These are phyloP conservation scores for Collybiopsis confluens DNA, from an alignment of 768 basidiomycete genomes.

Conservation along the genomic window DNA sequence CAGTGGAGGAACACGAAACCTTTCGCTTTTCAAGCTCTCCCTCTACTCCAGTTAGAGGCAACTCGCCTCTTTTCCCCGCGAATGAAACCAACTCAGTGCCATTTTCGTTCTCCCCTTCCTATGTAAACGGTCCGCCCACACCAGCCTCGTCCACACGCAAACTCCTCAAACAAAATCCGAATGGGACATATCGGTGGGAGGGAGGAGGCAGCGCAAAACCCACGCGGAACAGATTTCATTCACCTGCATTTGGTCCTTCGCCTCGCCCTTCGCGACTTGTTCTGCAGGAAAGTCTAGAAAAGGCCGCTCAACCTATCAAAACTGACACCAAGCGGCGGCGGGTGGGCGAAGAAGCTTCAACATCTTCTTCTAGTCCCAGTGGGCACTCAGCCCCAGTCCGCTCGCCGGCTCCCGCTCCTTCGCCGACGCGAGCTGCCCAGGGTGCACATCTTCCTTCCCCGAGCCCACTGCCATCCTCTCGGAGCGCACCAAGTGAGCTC, in stretches of 20 bases:
- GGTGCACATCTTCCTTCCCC: constrained; percentile 32
- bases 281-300: constrained; percentile 22
- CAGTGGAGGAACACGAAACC: constrained; percentile 40
- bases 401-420: constrained; percentile 29
- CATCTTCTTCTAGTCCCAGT: constrained; percentile 27
- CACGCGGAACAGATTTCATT: constrained; percentile 62
- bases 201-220: constrained; percentile 72
- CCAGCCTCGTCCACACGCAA: constrained; percentile 40
- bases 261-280: constrained; percentile 36
- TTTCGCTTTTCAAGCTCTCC: constrained; percentile 61
- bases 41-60: constrained; percentile 34
- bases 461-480: constrained; percentile 12
- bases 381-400: constrained; percentile 22
- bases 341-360: constrained; percentile 41
- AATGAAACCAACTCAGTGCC: constrained; percentile 15
- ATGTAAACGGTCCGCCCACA: constrained; percentile 19
- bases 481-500: background rate
- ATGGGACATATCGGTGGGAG: constrained; percentile 68
- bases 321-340: constrained; percentile 60
- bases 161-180: constrained; percentile 65
- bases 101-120: constrained; percentile 17
- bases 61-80: constrained; percentile 24
- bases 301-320: constrained; percentile 27
- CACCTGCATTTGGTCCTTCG: constrained; percentile 66
- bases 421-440: constrained; percentile 26